phyloP scores from a whole-genome alignment of 2,329 filamentous ascomycete genomes.

The Juglanconis oblonga region DNA sequence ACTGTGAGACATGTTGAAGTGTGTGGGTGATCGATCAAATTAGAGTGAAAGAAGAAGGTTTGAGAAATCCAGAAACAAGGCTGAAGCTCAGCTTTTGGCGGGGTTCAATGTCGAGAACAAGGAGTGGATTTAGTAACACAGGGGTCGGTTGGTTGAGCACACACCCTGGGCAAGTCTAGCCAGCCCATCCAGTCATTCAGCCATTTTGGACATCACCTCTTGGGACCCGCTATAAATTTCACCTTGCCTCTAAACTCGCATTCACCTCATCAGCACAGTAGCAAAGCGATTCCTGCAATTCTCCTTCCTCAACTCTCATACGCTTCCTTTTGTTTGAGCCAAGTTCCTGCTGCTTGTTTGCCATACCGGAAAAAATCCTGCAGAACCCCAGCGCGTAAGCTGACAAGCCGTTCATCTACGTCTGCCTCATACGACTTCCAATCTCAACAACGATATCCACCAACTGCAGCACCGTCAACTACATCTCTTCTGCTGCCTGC shows the following conservation, averaged over 20 bases:
- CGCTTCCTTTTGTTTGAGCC: not conserved
- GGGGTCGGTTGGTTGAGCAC: not conserved
- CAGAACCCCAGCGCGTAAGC: not conserved
- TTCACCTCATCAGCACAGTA: not conserved
- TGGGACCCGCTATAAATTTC: conserved; percentile 16
- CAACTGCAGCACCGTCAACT: not conserved
- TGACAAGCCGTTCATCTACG: not conserved
- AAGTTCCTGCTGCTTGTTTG: not conserved
- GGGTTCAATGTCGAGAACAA: no score
- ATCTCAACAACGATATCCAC: not conserved
- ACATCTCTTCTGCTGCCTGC: not conserved
- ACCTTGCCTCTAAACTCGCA: conserved; percentile 1
- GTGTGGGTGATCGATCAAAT: not conserved
- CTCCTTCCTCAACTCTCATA: not conserved
- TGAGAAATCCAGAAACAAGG: not conserved
- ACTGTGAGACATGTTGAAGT: conserved; percentile 31
- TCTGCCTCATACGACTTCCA: not conserved
- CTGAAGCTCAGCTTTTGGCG: not conserved
- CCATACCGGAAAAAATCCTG: no score
- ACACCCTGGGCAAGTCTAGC: not conserved
- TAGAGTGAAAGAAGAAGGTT: not conserved
- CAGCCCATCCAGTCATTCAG: not conserved
- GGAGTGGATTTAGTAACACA: not conserved
- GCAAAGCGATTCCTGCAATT: not conserved
- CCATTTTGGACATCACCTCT: not conserved